Percentiles rank a stretch among this genome's conserved stretches.
Evolutionary conservation across 768 basidiomycete genomes (phyloP).

Genomic region (Amanita rubescens): DNA sequence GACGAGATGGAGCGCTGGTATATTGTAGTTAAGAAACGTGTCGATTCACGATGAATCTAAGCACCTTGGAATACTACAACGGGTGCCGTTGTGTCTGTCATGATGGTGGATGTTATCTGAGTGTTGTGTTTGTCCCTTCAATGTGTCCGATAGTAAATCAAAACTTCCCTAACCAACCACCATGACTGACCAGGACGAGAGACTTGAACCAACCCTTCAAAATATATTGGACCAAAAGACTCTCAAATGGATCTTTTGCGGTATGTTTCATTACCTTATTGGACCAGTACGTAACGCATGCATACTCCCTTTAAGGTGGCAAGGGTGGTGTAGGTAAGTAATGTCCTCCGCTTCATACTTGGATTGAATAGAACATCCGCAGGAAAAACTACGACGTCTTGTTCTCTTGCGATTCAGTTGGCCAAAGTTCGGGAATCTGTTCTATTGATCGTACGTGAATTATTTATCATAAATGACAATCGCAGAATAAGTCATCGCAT

Average conservation of each 20-base stretch:
- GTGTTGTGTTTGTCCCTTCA: neutral
- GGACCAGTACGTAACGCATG: conserved; percentile 6
- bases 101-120: conserved; percentile 8
- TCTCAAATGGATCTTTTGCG: conserved; percentile 99
- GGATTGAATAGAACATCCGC: conserved; percentile 7
- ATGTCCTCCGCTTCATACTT: neutral
- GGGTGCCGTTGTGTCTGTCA: conserved; percentile 23
- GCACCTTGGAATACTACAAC: conserved; percentile 31
- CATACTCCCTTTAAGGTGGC: conserved; percentile 54
- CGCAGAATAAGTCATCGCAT: neutral
- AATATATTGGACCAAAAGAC: conserved; percentile 91
- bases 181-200: conserved; percentile 49
- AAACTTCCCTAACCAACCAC: neutral
- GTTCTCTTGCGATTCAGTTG: conserved; percentile 95
- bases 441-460: conserved; percentile 80
- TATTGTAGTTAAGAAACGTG: conserved; percentile 6
- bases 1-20: conserved; percentile 67
- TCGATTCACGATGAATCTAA: neutral
- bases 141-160: neutral
- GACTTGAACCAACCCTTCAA: conserved; percentile 80
- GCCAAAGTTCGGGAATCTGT: conserved; percentile 91
- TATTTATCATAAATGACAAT: neutral
- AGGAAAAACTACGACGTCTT: conserved; percentile 99
- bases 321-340: conserved; percentile 95
- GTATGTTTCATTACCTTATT: conserved; percentile 28